phyloP scores from a whole-genome alignment of 2,329 filamentous ascomycete genomes.

The Ascochyta fabae region DNA sequence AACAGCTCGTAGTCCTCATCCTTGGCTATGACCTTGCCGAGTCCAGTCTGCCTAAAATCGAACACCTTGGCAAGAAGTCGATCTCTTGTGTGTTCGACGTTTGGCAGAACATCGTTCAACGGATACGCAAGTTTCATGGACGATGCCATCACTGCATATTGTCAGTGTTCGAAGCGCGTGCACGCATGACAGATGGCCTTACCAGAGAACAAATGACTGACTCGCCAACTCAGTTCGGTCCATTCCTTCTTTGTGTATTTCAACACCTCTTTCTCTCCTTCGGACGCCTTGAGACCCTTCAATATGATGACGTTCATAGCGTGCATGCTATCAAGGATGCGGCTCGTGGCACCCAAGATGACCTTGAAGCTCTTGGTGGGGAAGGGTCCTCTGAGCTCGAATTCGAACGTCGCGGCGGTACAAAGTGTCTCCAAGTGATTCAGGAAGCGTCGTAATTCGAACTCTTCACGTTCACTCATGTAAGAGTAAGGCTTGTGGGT shows the following conservation, averaged over 20 bases:
- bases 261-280: slow-evolving; percentile 82
- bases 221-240: slow-evolving; percentile 80
- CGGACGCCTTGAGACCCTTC: slow-evolving; percentile 75
- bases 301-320: slow-evolving; percentile 93
- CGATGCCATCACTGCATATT: slow-evolving; percentile 74
- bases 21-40: slow-evolving; percentile 58
- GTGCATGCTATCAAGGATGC: slow-evolving; percentile 91
- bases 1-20: slow-evolving; percentile 88
- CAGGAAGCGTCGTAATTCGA: slow-evolving; percentile 80
- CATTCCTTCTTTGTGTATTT: slow-evolving; percentile 81
- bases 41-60: slow-evolving; percentile 77
- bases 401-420: slow-evolving; percentile 78
- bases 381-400: slow-evolving; percentile 87
- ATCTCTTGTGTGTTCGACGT: slow-evolving; percentile 80
- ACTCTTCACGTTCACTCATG: slow-evolving; percentile 87
- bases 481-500: slow-evolving; percentile 61
- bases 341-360: slow-evolving; percentile 79
- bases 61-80: slow-evolving; percentile 86
- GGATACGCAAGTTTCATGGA: slow-evolving; percentile 96
- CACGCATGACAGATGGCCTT: slow-evolving; percentile 26
- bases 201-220: slow-evolving; percentile 81
- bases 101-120: slow-evolving; percentile 85
- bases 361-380: slow-evolving; percentile 74
- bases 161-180: slow-evolving; percentile 17
- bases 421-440: slow-evolving; percentile 77